These are phyloP conservation scores for Brettanomyces anomalus DNA, from an alignment of 805 yeast species.

Conservation along the genomic window DNA sequence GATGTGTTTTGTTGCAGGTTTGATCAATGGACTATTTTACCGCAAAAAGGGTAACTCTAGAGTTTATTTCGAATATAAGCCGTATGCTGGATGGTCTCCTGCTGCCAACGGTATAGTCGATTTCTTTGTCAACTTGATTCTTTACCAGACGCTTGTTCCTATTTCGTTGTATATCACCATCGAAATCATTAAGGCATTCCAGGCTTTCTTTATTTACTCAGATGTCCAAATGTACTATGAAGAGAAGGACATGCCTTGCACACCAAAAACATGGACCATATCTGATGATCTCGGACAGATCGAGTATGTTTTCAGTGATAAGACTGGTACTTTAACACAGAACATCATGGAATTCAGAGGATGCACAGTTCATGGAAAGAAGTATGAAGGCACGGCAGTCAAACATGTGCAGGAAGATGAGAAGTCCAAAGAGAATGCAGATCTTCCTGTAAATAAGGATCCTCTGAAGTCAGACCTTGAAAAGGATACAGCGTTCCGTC, in stretches of 20 bases:
- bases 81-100: conserved; percentile 45
- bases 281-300: conserved; percentile 81
- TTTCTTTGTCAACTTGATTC: conserved; percentile 64
- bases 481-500: conserved; percentile 35
- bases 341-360: conserved; percentile 78
- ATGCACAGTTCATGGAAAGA: conserved; percentile 57
- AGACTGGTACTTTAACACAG: conserved; percentile 78
- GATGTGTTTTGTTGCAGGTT: conserved; percentile 60
- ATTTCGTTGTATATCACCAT: conserved; percentile 71
- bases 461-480: conserved; percentile 40
- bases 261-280: conserved; percentile 76
- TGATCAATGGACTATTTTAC: conserved; percentile 61
- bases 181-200: conserved; percentile 70
- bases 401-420: conserved; percentile 70
- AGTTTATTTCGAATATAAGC: conserved; percentile 49
- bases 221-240: conserved; percentile 66
- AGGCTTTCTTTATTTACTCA: conserved; percentile 66
- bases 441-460: conserved; percentile 35
- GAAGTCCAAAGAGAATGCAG: conserved; percentile 38
- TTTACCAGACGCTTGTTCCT: conserved; percentile 73
- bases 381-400: conserved; percentile 70
- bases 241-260: conserved; percentile 62
- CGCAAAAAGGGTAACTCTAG: conserved; percentile 34
- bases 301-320: conserved; percentile 74
- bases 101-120: conserved; percentile 58